Conservation (phyloP, 192 early-diverging fungal species). For the Coemansia umbellata region DNA sequence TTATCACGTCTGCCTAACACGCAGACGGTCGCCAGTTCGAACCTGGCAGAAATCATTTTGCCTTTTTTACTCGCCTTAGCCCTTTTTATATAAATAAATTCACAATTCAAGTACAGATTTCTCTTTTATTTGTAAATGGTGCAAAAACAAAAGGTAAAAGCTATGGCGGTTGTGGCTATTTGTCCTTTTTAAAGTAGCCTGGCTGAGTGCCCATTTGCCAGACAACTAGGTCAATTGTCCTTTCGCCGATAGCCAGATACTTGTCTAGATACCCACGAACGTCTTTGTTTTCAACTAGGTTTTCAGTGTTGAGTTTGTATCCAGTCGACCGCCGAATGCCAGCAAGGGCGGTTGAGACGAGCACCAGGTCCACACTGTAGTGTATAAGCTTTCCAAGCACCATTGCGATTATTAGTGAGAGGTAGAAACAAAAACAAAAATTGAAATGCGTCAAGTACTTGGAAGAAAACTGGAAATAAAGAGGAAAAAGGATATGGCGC, state of each 20-base stretch:
- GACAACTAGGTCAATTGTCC: conserved; percentile 19
- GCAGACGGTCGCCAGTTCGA: conserved; percentile 53
- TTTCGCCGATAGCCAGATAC: conserved; percentile 33
- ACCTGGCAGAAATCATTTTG: conserved; percentile 43
- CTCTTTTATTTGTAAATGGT: not conserved
- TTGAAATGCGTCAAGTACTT: not conserved
- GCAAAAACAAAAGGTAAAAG: not conserved
- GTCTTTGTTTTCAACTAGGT: conserved; percentile 30
- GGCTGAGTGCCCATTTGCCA: conserved; percentile 19
- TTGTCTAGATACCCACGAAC: conserved; percentile 27
- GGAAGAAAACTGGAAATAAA: not conserved
- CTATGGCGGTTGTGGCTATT: not conserved
- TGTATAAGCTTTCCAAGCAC: conserved; percentile 32
- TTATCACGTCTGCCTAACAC: conserved; percentile 45
- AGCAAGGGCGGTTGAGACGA: conserved; percentile 37
- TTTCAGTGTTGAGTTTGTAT: conserved; percentile 25
- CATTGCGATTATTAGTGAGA: conserved; percentile 4
- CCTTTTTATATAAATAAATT: conserved; percentile 4
- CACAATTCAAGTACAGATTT: not conserved
- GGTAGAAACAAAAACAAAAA: not conserved
- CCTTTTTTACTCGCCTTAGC: too few species aligned
- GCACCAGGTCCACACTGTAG: conserved; percentile 39
- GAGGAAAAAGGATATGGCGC: not conserved
- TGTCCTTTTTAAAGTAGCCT: conserved; percentile 24
- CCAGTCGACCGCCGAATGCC: conserved; percentile 42